These are phyloP conservation scores for Wallacemonas rigidus DNA, from an alignment of 208 protist genomes.

Conservation along the genomic window DNA sequence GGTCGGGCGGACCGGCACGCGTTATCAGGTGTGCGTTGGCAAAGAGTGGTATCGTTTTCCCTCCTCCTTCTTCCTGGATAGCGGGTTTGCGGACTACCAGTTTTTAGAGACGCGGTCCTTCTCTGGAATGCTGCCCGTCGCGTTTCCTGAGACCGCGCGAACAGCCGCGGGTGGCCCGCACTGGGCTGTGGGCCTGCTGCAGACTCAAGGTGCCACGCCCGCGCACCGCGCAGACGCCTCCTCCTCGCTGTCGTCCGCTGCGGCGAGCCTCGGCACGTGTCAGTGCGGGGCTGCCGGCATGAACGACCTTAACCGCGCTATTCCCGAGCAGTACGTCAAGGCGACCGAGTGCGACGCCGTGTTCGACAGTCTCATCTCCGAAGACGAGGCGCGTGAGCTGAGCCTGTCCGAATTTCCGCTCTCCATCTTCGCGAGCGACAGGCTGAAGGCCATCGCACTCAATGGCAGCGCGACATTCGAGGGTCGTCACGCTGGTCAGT, in stretches of 20 bases:
- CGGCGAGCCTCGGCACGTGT: conserved; percentile 29
- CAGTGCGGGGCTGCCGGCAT: conserved; percentile 33
- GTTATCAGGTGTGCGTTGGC: conserved; percentile 86
- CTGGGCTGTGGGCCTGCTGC: neutral
- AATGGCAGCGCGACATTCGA: neutral
- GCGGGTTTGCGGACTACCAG: conserved; percentile 25
- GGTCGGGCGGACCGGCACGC: conserved; percentile 1
- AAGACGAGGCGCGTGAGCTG: neutral
- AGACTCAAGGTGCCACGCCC: neutral
- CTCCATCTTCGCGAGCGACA: conserved; percentile 22
- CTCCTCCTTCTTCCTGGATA: conserved; percentile 91
- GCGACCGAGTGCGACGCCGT: conserved; percentile 50
- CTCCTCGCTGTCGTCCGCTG: neutral
- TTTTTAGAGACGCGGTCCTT: conserved; percentile 47
- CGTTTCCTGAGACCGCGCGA: conserved; percentile 22
- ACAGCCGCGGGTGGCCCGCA: neutral
- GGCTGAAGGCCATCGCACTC: conserved; percentile 1
- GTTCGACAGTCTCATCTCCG: conserved; percentile 33
- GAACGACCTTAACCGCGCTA: conserved; percentile 61
- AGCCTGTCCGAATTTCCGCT: conserved; percentile 26
- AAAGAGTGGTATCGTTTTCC: conserved; percentile 96
- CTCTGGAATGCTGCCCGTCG: conserved; percentile 42
- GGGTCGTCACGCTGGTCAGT: conserved; percentile 13
- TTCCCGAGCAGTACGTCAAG: conserved; percentile 57
- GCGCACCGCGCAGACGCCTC: neutral